phyloP scores from a whole-genome alignment of 129 eudicot genomes.

The Helianthus annuus region HanXRQr2.0-SUNRISE NC_035441.2:35458367-35458866 shows the following conservation, averaged over 20 bases:
- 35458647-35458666: constrained; percentile 59
- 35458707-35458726: constrained; percentile 27
- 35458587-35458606: constrained; percentile 37
- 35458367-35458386: constrained; percentile 35
- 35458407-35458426: constrained; percentile 37
- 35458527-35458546: constrained; percentile 34
- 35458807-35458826: constrained; percentile 32
- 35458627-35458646: constrained; percentile 10
- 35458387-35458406: constrained; percentile 39
- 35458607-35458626: constrained; percentile 27
- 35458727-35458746: constrained; percentile 36
- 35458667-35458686: constrained; percentile 47
- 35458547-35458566: constrained; percentile 57
- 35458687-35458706: constrained; percentile 52
- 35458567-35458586: constrained; percentile 32
- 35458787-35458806: constrained; percentile 66
- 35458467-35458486: constrained; percentile 39
- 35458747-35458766: constrained; percentile 41
- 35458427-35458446: constrained; percentile 57
- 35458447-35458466: constrained; percentile 40
- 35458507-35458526: constrained; percentile 61
- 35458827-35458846: constrained; percentile 65
- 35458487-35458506: constrained; percentile 16
- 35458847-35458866: constrained; percentile 37
- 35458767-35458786: constrained; percentile 71